A percentile compares a stretch with the other conserved stretches of the same genome.
phyloP scores from a whole-genome alignment of 2,329 filamentous ascomycete species.

The Sporothrix brunneoviolacea region DNA sequence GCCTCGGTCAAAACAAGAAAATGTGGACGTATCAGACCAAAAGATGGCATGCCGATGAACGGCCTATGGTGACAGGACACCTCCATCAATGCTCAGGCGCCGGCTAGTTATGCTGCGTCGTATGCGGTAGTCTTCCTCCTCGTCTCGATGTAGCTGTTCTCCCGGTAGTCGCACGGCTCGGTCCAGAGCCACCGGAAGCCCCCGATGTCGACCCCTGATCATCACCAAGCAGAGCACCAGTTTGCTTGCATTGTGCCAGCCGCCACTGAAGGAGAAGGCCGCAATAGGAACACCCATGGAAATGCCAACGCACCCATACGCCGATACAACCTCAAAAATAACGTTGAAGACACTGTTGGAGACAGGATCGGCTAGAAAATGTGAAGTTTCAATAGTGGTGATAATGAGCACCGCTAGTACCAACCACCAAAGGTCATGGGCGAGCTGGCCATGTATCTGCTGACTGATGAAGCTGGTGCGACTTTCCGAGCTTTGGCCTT shows the following conservation, averaged over 20 bases:
- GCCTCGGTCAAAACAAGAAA: too few relatives aligned
- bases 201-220: slow-evolving; percentile 48
- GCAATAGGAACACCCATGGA: slow-evolving; percentile 45
- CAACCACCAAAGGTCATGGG: slow-evolving; percentile 61
- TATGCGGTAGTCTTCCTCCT: slow-evolving; percentile 36
- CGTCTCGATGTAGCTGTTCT: slow-evolving; percentile 30
- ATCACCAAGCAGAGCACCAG: slow-evolving; percentile 51
- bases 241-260: slow-evolving; percentile 45
- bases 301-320: slow-evolving; percentile 55
- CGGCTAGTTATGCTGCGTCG: slow-evolving; percentile 30
- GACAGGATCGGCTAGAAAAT: slow-evolving; percentile 46
- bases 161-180: slow-evolving; percentile 39
- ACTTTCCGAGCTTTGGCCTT: slow-evolving; percentile 26
- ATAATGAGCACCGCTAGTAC: slow-evolving; percentile 55
- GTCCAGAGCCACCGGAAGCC: slow-evolving; percentile 49
- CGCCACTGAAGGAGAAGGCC: slow-evolving; percentile 49
- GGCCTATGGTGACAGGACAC: too few relatives aligned
- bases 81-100: slow-evolving; percentile 22
- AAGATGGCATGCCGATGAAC: too few relatives aligned
- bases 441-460: slow-evolving; percentile 54
- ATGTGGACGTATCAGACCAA: too few relatives aligned
- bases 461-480: slow-evolving; percentile 45
- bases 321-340: slow-evolving; percentile 48
- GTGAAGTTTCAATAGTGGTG: slow-evolving; percentile 48
- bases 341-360: slow-evolving; percentile 53